These are phyloP conservation scores for Lodderomyces margitis DNA, from an alignment of 1,139 yeast genomes.

Conservation along the genomic window DNA sequence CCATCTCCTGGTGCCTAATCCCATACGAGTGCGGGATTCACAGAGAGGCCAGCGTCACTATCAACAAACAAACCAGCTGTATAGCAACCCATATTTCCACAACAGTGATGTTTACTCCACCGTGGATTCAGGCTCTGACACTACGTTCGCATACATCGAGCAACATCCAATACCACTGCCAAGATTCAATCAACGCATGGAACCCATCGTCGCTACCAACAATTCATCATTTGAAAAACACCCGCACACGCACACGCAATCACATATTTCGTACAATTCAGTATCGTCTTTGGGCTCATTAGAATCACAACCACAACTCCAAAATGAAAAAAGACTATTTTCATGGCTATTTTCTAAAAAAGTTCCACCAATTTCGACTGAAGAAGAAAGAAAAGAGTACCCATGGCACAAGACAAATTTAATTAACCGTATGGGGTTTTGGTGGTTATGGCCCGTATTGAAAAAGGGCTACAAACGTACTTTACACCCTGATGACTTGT, in stretches of 20 bases:
- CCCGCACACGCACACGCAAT: not conserved
- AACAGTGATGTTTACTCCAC: not conserved
- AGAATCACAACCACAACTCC: constrained; percentile 15
- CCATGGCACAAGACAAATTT: constrained; percentile 34
- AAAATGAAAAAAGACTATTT: constrained; percentile 31
- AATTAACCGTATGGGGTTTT: constrained; percentile 31
- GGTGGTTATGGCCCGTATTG: constrained; percentile 44
- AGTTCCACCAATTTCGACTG: constrained; percentile 35
- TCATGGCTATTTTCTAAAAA: constrained; percentile 33
- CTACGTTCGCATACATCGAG: not conserved
- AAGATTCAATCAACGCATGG: not conserved
- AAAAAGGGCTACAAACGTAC: constrained; percentile 44
- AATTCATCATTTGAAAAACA: not conserved
- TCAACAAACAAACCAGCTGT: not conserved
- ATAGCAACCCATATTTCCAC: not conserved
- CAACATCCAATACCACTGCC: not conserved
- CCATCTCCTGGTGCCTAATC: not conserved
- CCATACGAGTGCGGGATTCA: not conserved
- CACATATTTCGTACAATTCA: not conserved
- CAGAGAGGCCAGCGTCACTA: not conserved
- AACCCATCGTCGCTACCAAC: constrained; percentile 1
- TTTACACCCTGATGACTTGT: constrained; percentile 40
- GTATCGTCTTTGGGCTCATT: not conserved
- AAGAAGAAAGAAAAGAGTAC: constrained; percentile 38
- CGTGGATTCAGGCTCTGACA: not conserved